Evolutionary conservation across 805 yeast genomes (phyloP), one percentile per base, ranked within the genome.

Genomic region (Candida succiphila): DNA sequence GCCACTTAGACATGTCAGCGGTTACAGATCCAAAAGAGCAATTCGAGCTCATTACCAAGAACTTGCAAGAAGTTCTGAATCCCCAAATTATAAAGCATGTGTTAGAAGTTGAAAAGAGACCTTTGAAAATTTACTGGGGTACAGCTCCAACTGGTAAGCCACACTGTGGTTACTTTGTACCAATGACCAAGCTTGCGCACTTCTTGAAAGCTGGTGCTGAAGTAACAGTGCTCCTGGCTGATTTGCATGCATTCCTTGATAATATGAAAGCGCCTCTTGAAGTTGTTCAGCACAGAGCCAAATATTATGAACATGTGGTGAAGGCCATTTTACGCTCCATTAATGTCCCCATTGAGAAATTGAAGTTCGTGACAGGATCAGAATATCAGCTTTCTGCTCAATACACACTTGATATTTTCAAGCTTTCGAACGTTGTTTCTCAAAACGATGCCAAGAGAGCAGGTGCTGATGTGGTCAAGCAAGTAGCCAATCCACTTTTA

Each of bases 101-200:
- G 23, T 65, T 88, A 40, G 92, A 83, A 53, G 78, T 72, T 35
- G 81, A 85, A 51, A 75, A 85, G 48, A 76, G 94, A 48, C 84
- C 92, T 12, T 60, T 94, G 45, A 82, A 76, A 51, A 62, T 92
- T 51, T 92, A 92, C 75, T 92, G 96, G 97, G 99, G 99, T 45
- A 88, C 97, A 16, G 99, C 99, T 7, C 97, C 99, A 39, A 92
- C 99, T 4, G 99, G 99, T 34, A 84, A 75, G 61, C 96, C 97
- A 29, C 99, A 92, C 63, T 88, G 96, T 65, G 99, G 97, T 33
- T 92, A 92, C 70, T 86, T 92, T 53, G 98, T 92, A 25, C 92
- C 97, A 34, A 89, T 92, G 97, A 81, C 94, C 40, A 89, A 92
- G 59, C 62, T 92, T 46, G 97, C 97, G 2, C 88, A 92, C 56